Base-by-base conservation (phyloP, 495 filamentous ascomycete genomes). In the Neurospora pannonica region DNA sequence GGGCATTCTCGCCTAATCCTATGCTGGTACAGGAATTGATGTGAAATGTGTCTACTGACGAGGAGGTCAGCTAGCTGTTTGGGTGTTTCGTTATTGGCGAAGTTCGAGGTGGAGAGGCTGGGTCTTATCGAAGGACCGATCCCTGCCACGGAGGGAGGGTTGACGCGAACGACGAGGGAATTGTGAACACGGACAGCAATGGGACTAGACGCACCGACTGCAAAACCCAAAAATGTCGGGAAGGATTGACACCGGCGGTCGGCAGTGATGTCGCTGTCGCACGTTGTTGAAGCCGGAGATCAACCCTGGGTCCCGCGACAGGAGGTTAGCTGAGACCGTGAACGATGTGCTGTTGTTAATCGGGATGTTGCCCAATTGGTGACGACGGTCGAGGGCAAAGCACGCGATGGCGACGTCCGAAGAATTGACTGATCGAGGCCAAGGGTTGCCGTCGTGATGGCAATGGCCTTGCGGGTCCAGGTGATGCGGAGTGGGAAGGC, bases 11-110 rank as follows among this genome's bases (percentile, higher is more conserved):
- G 15, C 6, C 54, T 67, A 8, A 36, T 34, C 54, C 28, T 31
- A 73, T 81, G 81, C 80, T 78, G 76, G 81, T 84, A 70, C 9
- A 24, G 24, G 15, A 74, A 43, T 34, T 34, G 3, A 75, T 79
- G 46, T 79, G 76, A 71, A 31, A 42, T 24, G 21, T 38, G 74
- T 38, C 38, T 67, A 67, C 54, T 67, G 54, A 34, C 54, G 24
- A 31, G 24, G 28, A 67, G 54, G 54, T 67, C 54, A 67, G 54
- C 54, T 67, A 67, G 24, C 54, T 67, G 28, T 36, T 67, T 67
- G 24, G 15, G 24, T 31, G 10, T 28, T 34, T 67, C 15, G 54
- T 67, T 67, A 19, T 67, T 67, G 54, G 54, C 28, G 28, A 67
- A 67, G 54, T 67, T 67, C 54, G 28, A 67, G 54, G 54, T 34